Conservation (phyloP, 2,329 filamentous ascomycete species). For the Knoxdaviesia capensis region DNA sequence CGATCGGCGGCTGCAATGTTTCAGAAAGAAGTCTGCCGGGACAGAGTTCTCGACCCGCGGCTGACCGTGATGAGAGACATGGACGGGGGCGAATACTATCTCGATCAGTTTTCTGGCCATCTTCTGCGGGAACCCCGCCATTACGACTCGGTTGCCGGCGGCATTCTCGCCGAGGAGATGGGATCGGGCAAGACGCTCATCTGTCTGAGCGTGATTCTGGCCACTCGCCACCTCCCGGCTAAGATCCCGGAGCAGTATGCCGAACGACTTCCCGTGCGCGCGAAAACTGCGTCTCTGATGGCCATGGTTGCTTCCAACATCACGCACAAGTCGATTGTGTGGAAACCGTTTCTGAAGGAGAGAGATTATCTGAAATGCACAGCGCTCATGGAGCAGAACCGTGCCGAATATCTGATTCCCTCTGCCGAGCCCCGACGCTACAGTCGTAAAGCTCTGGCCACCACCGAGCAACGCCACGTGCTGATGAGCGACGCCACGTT, state of each 20-base stretch:
- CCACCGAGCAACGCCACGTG: slow-evolving; percentile 16
- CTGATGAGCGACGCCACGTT: slow-evolving; percentile 50
- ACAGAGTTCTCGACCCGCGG: slow-evolving; percentile 51
- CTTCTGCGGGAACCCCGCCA: slow-evolving; percentile 45
- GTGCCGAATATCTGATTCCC: slow-evolving; percentile 29
- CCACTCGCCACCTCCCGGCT: slow-evolving; percentile 51
- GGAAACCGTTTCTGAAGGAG: slow-evolving; percentile 42
- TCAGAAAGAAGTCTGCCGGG: slow-evolving; percentile 51
- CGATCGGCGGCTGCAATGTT: slow-evolving; percentile 69
- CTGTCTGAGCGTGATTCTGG: slow-evolving; percentile 55
- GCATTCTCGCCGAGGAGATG: slow-evolving; percentile 67
- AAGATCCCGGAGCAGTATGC: slow-evolving; percentile 40
- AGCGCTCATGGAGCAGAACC: slow-evolving; percentile 33
- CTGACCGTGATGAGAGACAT: slow-evolving; percentile 41
- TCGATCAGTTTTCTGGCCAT: slow-evolving; percentile 41
- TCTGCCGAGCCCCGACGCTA: too few relatives aligned
- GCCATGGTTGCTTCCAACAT: slow-evolving; percentile 58
- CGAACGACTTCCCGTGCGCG: slow-evolving; percentile 17
- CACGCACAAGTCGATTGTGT: slow-evolving; percentile 48
- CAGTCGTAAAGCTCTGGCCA: too few relatives aligned
- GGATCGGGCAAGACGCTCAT: slow-evolving; percentile 76
- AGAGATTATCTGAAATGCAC: slow-evolving; percentile 33
- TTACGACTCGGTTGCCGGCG: slow-evolving; percentile 58
- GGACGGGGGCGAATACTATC: slow-evolving; percentile 43
- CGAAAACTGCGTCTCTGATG: slow-evolving; percentile 38